Evolutionary conservation across 768 basidiomycete genomes (phyloP).

Genomic region (Boletus edulis): DNA sequence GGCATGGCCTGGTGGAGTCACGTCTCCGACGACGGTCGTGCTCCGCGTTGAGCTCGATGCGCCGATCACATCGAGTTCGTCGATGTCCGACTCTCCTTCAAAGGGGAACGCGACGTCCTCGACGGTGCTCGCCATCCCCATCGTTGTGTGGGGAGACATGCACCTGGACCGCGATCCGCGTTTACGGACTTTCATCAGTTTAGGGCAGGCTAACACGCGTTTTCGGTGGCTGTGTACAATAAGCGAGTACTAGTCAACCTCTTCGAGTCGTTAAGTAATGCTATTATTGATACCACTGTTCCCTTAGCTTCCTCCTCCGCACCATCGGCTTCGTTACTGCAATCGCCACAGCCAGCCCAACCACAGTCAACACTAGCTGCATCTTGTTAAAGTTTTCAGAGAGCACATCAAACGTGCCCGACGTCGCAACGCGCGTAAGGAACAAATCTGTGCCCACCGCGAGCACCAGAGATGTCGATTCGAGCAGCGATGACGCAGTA

Average conservation of each 20-base stretch:
- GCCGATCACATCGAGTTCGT: slow-evolving; percentile 31
- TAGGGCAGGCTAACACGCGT: slow-evolving; percentile 30
- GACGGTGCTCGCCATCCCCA: not conserved
- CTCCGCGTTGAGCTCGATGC: slow-evolving; percentile 24
- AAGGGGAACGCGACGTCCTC: slow-evolving; percentile 11
- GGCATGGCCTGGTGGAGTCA: slow-evolving; percentile 18
- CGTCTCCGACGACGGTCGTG: slow-evolving; percentile 29
- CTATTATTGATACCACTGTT: slow-evolving; percentile 59
- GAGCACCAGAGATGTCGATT: slow-evolving; percentile 89
- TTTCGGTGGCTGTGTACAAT: slow-evolving; percentile 13
- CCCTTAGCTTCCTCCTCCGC: slow-evolving; percentile 57
- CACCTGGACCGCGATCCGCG: not conserved
- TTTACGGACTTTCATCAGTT: not conserved
- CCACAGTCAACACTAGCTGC: slow-evolving; percentile 83
- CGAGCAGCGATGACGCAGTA: slow-evolving; percentile 81
- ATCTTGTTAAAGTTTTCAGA: slow-evolving; percentile 91
- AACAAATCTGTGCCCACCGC: slow-evolving; percentile 89
- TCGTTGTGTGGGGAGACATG: not conserved
- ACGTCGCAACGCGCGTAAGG: slow-evolving; percentile 79
- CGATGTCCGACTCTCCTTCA: slow-evolving; percentile 14
- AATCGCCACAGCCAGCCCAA: slow-evolving; percentile 71
- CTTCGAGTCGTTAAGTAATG: too few species aligned
- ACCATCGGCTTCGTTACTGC: slow-evolving; percentile 83
- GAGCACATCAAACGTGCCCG: slow-evolving; percentile 89
- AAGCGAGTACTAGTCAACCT: not conserved